Conservation (phyloP, 805 yeast species). For the Candida montana region DNA sequence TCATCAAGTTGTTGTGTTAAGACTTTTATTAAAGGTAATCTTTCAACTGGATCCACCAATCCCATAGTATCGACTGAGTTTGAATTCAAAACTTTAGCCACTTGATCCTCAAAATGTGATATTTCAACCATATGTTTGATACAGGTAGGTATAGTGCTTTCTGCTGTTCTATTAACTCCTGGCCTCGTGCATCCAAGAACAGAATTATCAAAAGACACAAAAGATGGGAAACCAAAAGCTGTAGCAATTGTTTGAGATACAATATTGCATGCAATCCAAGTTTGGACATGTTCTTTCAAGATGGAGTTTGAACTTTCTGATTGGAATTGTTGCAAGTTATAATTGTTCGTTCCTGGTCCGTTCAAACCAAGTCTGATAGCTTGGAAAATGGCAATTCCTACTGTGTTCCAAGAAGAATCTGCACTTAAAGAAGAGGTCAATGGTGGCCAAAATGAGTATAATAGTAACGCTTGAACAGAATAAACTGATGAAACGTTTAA, state of each 20-base stretch:
- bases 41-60: conserved; percentile 59
- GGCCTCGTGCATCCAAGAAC: conserved; percentile 50
- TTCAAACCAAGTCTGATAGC: conserved; percentile 91
- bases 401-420: conserved; percentile 92
- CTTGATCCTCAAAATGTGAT: conserved; percentile 81
- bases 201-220: conserved; percentile 76
- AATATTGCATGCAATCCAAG: conserved; percentile 92
- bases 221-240: conserved; percentile 92
- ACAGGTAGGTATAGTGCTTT: conserved; percentile 21
- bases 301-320: conserved; percentile 25
- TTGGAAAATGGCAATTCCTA: conserved; percentile 88
- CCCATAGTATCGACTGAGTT: conserved; percentile 65
- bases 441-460: conserved; percentile 95
- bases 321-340: conserved; percentile 37
- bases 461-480: conserved; percentile 86
- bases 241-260: conserved; percentile 88
- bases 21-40: conserved; percentile 68
- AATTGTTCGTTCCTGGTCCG: conserved; percentile 54
- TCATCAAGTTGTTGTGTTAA: conserved; percentile 71
- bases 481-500: conserved; percentile 87
- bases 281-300: conserved; percentile 72
- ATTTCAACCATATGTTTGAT: conserved; percentile 76
- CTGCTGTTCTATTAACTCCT: conserved; percentile 27
- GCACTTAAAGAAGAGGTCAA: conserved; percentile 91
- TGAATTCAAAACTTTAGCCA: conserved; percentile 68